Conservation (phyloP, 2,329 filamentous ascomycete genomes). For the Microsporum audouinii region DNA sequence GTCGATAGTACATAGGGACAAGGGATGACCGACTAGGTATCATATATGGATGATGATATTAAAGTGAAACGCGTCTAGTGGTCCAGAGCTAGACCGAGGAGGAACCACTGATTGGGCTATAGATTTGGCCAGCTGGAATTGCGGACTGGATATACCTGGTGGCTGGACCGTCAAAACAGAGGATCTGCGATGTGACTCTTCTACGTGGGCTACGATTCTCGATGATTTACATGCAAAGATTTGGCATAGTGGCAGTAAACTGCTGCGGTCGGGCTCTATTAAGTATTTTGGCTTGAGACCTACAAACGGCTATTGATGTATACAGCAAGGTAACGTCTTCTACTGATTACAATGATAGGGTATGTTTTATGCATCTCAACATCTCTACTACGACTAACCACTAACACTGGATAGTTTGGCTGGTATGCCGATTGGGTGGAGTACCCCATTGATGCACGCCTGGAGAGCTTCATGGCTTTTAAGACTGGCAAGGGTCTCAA, state of each 20-base stretch:
- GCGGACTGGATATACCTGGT: neutral
- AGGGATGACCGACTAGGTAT: slow-evolving; percentile 22
- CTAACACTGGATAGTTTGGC: neutral
- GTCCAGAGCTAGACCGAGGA: slow-evolving; percentile 18
- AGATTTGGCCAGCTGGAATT: slow-evolving; percentile 17
- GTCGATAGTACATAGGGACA: slow-evolving; percentile 11
- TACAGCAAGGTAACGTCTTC: neutral
- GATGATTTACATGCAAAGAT: neutral
- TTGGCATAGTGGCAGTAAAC: neutral
- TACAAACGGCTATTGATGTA: neutral
- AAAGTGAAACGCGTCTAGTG: slow-evolving; percentile 15
- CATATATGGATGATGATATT: slow-evolving; percentile 23
- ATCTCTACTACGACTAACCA: neutral
- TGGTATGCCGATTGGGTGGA: slow-evolving; percentile 6
- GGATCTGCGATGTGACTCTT: neutral
- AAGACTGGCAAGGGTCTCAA: neutral
- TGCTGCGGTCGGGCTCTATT: neutral
- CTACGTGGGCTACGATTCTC: neutral
- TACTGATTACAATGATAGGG: neutral
- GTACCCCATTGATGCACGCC: neutral
- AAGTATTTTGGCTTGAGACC: neutral
- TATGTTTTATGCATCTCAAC: neutral
- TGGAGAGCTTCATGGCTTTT: neutral
- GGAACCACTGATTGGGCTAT: slow-evolving; percentile 27
- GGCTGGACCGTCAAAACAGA: neutral